phyloP scores from a whole-genome alignment of 73 alveolate species.

The Paramecium sexaurelia region DNA sequence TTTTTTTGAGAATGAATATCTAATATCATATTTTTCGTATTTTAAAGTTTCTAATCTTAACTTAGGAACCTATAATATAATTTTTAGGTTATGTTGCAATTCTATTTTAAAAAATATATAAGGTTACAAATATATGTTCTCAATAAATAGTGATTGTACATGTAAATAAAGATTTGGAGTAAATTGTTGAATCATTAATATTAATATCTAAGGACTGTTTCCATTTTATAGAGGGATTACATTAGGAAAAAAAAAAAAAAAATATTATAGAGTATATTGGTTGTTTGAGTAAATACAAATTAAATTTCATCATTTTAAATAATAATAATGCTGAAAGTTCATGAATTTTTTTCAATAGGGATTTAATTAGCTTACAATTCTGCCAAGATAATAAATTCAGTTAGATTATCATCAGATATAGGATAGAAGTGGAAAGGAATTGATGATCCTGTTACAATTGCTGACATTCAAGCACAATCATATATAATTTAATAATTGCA shows the following conservation, averaged over 20 bases:
- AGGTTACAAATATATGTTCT: too few species aligned
- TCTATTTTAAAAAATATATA: too few species aligned
- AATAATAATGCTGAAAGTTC: slow-evolving; percentile 43
- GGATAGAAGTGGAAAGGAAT: slow-evolving; percentile 57
- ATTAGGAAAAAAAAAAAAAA: slow-evolving; percentile 87
- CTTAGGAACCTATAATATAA: too few species aligned
- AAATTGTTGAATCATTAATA: too few species aligned
- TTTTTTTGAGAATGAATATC: too few species aligned
- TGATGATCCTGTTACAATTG: slow-evolving; percentile 70
- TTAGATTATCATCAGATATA: slow-evolving; percentile 1
- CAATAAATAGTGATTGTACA: too few species aligned
- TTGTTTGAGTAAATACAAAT: slow-evolving; percentile 75
- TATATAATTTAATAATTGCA: slow-evolving; percentile 34
- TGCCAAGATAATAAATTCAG: slow-evolving; percentile 61
- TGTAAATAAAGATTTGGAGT: too few species aligned
- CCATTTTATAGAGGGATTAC: slow-evolving; percentile 78
- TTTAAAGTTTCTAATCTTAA: too few species aligned
- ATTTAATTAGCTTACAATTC: slow-evolving; percentile 60
- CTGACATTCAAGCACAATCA: slow-evolving; percentile 66
- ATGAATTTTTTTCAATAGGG: slow-evolving; percentile 62
- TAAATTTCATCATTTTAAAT: slow-evolving; percentile 76
- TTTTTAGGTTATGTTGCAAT: too few species aligned
- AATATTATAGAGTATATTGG: too few species aligned
- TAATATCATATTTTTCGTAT: too few species aligned
- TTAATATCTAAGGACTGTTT: not conserved